Conservation (phyloP, 306 rosid genomes). For the Psophocarpus tetragonolobus region DNA sequence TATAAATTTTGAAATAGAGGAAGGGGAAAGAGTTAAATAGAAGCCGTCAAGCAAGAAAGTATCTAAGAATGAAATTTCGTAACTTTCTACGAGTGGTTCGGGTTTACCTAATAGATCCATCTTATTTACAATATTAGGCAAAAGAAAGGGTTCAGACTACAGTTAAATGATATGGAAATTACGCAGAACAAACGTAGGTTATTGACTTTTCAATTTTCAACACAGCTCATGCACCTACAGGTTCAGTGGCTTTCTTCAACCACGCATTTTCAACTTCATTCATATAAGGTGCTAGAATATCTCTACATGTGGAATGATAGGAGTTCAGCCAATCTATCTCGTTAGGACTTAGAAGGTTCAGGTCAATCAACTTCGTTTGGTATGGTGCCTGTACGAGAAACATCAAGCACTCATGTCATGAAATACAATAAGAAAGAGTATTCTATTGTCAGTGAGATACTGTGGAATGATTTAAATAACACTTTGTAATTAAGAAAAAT, state of each 20-base stretch:
- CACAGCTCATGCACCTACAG: conserved; percentile 51
- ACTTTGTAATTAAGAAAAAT: not conserved
- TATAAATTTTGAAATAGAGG: too few species aligned
- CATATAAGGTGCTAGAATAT: conserved; percentile 68
- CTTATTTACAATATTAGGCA: not conserved
- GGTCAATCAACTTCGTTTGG: conserved; percentile 82
- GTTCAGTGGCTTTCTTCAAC: conserved; percentile 89
- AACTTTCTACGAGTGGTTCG: not conserved
- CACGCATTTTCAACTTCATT: conserved; percentile 75
- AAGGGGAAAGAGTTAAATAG: too few species aligned
- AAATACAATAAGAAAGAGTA: conserved; percentile 10
- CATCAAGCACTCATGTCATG: conserved; percentile 12
- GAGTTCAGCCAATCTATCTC: conserved; percentile 85
- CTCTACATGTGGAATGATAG: conserved; percentile 77
- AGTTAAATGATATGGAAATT: not conserved
- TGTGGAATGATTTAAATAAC: not conserved
- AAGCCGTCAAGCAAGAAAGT: not conserved
- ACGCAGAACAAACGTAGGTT: not conserved
- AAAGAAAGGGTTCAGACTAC: not conserved
- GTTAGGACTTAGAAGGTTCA: conserved; percentile 59
- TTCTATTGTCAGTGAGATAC: not conserved
- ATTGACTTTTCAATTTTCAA: not conserved
- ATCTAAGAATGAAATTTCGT: not conserved
- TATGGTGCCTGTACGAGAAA: conserved; percentile 76
- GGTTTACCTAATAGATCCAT: conserved; percentile 7